Evolutionary conservation across 2,329 filamentous ascomycete genomes (phyloP).

Genomic region (Penicillium sp.): DNA sequence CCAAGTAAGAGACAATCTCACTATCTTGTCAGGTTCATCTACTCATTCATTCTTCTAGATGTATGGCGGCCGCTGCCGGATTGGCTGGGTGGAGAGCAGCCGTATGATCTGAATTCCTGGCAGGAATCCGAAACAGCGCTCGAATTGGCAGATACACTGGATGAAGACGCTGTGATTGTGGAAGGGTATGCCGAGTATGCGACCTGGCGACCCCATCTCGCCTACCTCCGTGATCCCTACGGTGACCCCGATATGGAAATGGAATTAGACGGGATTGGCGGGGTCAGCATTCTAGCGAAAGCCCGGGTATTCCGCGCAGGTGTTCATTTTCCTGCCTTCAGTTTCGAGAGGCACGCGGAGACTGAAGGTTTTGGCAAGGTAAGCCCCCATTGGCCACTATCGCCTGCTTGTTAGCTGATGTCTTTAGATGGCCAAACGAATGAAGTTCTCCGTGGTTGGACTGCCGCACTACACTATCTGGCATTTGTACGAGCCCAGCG

Average conservation of each 20-base stretch:
- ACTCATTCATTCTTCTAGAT: conserved; percentile 48
- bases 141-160: conserved; percentile 84
- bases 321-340: conserved; percentile 96
- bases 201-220: conserved; percentile 94
- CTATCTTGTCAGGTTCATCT: background rate
- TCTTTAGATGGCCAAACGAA: conserved; percentile 84
- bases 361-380: conserved; percentile 99
- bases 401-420: conserved; percentile 15
- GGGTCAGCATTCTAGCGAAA: conserved; percentile 95
- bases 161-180: conserved; percentile 97
- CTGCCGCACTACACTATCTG: conserved; percentile 97
- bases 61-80: conserved; percentile 98
- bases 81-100: conserved; percentile 97
- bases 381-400: conserved; percentile 21
- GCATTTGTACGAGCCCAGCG: conserved; percentile 99
- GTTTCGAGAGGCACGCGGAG: conserved; percentile 96
- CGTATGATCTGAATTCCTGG: conserved; percentile 98
- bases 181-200: conserved; percentile 98
- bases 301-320: conserved; percentile 90
- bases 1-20: conserved; percentile 63
- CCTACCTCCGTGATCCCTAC: conserved; percentile 92
- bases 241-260: conserved; percentile 99
- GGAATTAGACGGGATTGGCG: conserved; percentile 96
- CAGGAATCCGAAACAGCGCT: conserved; percentile 97
- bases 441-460: conserved; percentile 92